Evolutionary conservation across 257 asterid genomes (phyloP), one percentile per base, ranked within the genome.

Genomic region (Solanum lycopersicoides): DNA sequence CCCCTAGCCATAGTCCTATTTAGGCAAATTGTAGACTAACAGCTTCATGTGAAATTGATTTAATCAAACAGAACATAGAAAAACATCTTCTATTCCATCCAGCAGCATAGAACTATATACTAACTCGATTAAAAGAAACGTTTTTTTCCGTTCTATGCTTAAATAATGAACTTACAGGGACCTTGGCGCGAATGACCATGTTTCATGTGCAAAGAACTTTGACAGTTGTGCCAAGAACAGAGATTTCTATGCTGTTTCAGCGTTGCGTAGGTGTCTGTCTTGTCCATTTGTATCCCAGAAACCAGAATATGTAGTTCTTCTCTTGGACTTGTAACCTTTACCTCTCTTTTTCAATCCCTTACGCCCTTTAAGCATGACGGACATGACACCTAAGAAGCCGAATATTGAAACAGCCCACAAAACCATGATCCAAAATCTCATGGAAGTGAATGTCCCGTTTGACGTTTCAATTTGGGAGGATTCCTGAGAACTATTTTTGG

Each of bases 361-460:
- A 42, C 89, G 86, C 13, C 84, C 83, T 53, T 11, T 82, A 83
- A 87, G 37, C 83, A 83, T 30, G 9, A 77, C 56, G 9, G 42
- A 83, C 89, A 87, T 87, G 25, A 87, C 83, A 6, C 63, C 87
- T 41, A 87, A n/a, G 65, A 87, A 87, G 69, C 44, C 87, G 10
- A 69, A 37, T 11, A 87, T 83, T 37, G 89, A 83, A 30, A 87
- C 34, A 1, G 75, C 89, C 89, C 89, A 87, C 59, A 87, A 23
- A 3, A 32, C 84, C 75, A 87, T 87, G 77, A 87, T 87, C 89
- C 89, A 87, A 45, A 82, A 87, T 77, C 84, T 87, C 89, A 83
- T 87, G 25, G 83, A 82, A 87, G 63, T 72, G 60, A 87, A 83
- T 37, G 87, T 65, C 2, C 85, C 53, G 39, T 66, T 87, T 23